Evolutionary conservation across 768 basidiomycete species (phyloP).

Genomic region (Lactifluus pinguis): DNA sequence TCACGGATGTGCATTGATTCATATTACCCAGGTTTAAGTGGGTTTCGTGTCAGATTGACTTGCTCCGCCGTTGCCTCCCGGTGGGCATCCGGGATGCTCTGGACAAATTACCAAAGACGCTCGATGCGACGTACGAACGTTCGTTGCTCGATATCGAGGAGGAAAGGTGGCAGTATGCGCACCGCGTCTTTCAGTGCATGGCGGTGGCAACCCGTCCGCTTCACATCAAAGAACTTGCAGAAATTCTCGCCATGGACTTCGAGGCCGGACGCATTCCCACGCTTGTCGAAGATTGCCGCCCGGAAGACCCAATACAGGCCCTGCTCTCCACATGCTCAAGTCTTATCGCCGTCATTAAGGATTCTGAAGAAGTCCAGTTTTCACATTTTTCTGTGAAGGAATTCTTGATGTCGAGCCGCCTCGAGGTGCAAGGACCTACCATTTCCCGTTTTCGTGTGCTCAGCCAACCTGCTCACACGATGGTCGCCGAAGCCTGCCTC

Average conservation of each 20-base stretch:
- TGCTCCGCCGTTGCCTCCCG: neutral
- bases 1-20: neutral
- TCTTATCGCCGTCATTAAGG: neutral
- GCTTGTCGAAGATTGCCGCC: neutral
- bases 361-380: neutral
- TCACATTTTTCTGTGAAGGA: conserved; percentile 8
- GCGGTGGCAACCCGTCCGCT: neutral
- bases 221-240: neutral
- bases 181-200: conserved; percentile 2
- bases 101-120: neutral
- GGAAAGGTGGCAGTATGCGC: neutral
- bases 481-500: neutral
- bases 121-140: neutral
- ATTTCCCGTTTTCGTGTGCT: neutral
- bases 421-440: neutral
- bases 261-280: neutral
- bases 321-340: neutral
- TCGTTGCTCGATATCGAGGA: neutral
- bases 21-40: neutral
- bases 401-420: neutral
- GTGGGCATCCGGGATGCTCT: neutral
- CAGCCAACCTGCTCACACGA: neutral
- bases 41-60: neutral
- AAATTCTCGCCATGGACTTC: neutral
- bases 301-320: neutral